Base-by-base conservation (phyloP, 1,284 basidiomycete species). In the Moesziomyces antarcticus region DNA sequence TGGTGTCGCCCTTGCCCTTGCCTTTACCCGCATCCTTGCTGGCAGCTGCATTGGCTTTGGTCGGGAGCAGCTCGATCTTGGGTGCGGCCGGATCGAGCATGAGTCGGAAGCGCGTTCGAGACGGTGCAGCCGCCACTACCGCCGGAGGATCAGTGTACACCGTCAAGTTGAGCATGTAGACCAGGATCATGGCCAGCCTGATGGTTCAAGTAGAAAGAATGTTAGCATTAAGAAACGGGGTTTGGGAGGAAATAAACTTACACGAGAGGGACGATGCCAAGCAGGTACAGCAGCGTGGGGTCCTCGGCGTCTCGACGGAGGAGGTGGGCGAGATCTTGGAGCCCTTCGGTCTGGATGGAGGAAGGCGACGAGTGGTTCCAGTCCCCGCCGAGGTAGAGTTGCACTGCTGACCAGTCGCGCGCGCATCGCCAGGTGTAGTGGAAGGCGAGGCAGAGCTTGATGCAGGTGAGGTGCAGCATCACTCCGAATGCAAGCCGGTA, bases 361-460 rank as follows among this genome's bases (percentile, higher is more conserved):
- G 25, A 44, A 14, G 35, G 7, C 1, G 46, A 22, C 5, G 50
- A 37, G 18, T 50, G 50, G 42, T n/a, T 41, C 58, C 65, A 67
- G 2, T 49, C 50, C 7, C 65, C 65, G 11, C 33, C 22, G n/a
- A 67, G 47, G 18, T 67, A 67, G 50, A 53, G n/a, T 25, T 67
- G 54, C 4, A 67, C 21, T 0, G 71, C 53, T 1, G 49, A 11
- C 71, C 71, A 73, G 42, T 73, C 71, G 16, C 65, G 60, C 5
- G 48, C 50, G 50, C 60, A 64, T 18, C 60, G 58, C 71, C 71
- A 73, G 4, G 60, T 24, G 21, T 55, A 68, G 57, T 73, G 71
- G 10, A 73, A 20, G 5, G 37, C 50, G 24, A 73, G 43, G 24
- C 65, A 68, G 9, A 24, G 47, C 11, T 54, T 44, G 24, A 68